phyloP scores from a whole-genome alignment of 2,329 filamentous ascomycete genomes.

The Hypoxylon sp. region DNA sequence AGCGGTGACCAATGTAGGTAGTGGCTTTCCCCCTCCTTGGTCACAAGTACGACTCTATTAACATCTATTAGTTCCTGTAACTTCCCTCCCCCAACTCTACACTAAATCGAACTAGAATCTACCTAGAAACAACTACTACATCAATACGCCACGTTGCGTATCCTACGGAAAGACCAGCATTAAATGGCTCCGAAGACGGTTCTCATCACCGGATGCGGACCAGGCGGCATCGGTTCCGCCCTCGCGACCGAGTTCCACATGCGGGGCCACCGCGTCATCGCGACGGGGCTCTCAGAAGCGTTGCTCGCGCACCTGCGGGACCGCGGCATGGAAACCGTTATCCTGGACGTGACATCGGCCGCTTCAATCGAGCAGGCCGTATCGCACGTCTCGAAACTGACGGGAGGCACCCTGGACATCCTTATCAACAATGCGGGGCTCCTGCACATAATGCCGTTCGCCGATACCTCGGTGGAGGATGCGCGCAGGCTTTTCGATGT shows the following conservation, averaged over 20 bases:
- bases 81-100: background rate
- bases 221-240: conserved; percentile 49
- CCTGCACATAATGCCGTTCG: conserved; percentile 44
- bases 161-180: background rate
- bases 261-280: conserved; percentile 53
- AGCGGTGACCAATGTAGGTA: too few relatives aligned
- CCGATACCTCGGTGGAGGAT: conserved; percentile 38
- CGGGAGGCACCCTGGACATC: conserved; percentile 47
- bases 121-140: background rate
- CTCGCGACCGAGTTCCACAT: conserved; percentile 51
- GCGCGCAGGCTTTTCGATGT: conserved; percentile 44
- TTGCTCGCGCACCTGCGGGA: conserved; percentile 39
- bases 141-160: background rate
- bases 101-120: background rate
- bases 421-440: conserved; percentile 50
- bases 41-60: background rate
- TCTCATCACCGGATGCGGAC: conserved; percentile 52
- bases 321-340: conserved; percentile 46
- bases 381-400: conserved; percentile 34
- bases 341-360: conserved; percentile 49
- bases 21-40: background rate
- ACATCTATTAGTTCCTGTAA: background rate
- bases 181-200: conserved; percentile 49
- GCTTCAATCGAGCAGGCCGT: conserved; percentile 42
- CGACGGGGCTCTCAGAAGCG: conserved; percentile 48